Evolutionary conservation across 31 red algal species (phyloP).

Genomic region (Asparagopsis taxiformis): DNA sequence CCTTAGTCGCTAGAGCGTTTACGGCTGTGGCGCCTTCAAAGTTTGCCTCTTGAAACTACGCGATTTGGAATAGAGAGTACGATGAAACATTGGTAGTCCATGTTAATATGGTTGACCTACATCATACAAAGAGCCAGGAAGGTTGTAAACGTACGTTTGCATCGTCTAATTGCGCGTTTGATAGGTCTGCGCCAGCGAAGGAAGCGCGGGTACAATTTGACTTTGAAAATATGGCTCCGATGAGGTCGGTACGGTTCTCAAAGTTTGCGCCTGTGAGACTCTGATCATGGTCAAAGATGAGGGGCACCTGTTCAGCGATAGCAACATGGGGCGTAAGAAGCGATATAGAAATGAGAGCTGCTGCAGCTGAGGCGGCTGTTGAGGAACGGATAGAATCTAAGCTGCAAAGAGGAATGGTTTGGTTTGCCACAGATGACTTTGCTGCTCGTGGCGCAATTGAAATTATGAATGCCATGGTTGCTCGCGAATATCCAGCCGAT

Average conservation of each 20-base stretch:
- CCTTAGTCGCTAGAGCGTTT: conserved; percentile 57
- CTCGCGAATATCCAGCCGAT: no score
- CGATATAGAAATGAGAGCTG: conserved; percentile 18
- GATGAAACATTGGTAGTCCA: background rate
- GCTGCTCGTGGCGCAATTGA: no score
- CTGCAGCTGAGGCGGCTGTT: conserved; percentile 19
- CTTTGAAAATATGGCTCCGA: conserved; percentile 75
- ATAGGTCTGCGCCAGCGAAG: conserved; percentile 63
- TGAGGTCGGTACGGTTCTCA: conserved; percentile 53
- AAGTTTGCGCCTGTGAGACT: conserved; percentile 73
- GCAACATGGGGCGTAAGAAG: conserved; percentile 14
- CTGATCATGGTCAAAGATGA: conserved; percentile 75
- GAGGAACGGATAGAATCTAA: no score
- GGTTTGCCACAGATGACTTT: no score
- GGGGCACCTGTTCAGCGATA: conserved; percentile 35
- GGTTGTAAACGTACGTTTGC: conserved; percentile 47
- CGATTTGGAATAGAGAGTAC: background rate
- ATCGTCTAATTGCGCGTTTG: conserved; percentile 73
- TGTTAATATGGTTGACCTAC: background rate
- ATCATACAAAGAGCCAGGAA: background rate
- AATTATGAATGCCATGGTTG: no score
- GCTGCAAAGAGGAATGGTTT: no score
- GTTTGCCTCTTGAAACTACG: conserved; percentile 61
- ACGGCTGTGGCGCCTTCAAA: conserved; percentile 45
- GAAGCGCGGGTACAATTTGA: conserved; percentile 49